Conservation (phyloP, 2,329 filamentous ascomycete genomes). For the Bipolaris sorokiniana region DNA sequence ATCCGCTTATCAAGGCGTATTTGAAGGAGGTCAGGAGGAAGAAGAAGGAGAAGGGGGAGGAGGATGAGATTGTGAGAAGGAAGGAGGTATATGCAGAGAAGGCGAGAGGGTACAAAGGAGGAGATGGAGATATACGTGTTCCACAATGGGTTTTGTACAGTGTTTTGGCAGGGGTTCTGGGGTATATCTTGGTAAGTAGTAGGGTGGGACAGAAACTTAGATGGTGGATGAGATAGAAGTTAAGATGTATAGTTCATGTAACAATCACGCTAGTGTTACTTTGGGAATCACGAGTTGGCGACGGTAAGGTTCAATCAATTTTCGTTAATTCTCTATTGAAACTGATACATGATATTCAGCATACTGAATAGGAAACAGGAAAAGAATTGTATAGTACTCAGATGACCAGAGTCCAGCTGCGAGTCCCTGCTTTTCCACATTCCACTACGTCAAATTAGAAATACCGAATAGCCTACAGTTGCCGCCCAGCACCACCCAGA, state of each 20-base stretch:
- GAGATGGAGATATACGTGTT: not conserved
- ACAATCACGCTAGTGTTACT: no score
- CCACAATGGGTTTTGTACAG: conserved; percentile 6
- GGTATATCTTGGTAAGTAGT: not conserved
- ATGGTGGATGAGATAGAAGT: not conserved
- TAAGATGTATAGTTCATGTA: not conserved
- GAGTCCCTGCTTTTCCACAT: no score
- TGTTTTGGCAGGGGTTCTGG: not conserved
- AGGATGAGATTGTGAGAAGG: not conserved
- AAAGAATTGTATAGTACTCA: no score
- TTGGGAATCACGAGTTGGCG: no score
- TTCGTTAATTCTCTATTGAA: no score
- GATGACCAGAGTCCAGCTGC: no score
- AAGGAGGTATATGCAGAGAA: conserved; percentile 3
- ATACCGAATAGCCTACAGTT: no score
- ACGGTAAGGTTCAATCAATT: no score
- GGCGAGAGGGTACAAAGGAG: not conserved
- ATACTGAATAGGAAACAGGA: no score
- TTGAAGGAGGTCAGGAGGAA: conserved; percentile 8
- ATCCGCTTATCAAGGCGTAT: conserved; percentile 34
- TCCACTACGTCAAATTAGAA: no score
- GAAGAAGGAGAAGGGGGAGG: not conserved
- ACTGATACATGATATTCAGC: no score
- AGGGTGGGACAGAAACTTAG: conserved; percentile 1
- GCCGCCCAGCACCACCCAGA: not conserved